Evolutionary conservation across 2,329 filamentous ascomycete species (phyloP).

Genomic region (Spiromastix sp.): DNA sequence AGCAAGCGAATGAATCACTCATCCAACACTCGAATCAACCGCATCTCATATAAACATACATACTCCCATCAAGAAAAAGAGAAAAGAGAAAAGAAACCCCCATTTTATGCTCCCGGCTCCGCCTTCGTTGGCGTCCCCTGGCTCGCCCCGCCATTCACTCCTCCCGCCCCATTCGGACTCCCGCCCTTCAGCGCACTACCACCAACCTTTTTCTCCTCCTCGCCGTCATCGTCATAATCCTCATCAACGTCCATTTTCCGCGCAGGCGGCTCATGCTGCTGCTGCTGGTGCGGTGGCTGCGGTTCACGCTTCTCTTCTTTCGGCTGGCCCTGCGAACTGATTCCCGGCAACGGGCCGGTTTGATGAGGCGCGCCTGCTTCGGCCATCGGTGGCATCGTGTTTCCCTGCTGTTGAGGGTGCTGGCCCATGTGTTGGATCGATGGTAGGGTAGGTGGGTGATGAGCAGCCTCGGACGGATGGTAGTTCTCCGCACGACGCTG

Average conservation of each 20-base stretch:
- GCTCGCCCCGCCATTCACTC: conserved; percentile 5
- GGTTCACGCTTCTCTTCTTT: conserved; percentile 47
- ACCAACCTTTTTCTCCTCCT: conserved; percentile 58
- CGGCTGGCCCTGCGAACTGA: conserved; percentile 28
- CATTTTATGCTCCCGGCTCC: too few relatives aligned
- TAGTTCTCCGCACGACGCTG: conserved; percentile 71
- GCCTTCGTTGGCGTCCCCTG: conserved; percentile 6
- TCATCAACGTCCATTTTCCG: conserved; percentile 96
- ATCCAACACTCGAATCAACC: too few relatives aligned
- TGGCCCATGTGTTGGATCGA: conserved; percentile 37
- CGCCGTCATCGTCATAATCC: conserved; percentile 89
- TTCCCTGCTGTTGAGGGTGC: conserved; percentile 37
- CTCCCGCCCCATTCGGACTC: conserved; percentile 7
- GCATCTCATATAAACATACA: too few relatives aligned
- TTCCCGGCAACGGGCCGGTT: conserved; percentile 31
- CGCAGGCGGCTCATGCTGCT: conserved; percentile 65
- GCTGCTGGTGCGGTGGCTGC: conserved; percentile 38
- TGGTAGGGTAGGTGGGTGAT: conserved; percentile 61
- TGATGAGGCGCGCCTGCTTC: conserved; percentile 23
- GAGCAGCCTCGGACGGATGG: conserved; percentile 84
- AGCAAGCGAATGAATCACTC: too few relatives aligned
- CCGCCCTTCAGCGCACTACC: conserved; percentile 25
- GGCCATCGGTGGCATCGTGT: conserved; percentile 49
- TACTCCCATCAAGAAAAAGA: too few relatives aligned
- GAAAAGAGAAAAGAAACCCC: too few relatives aligned